Base-by-base conservation (phyloP, 192 early-diverging fungal genomes). In the Spinellus fusiger region DNA sequence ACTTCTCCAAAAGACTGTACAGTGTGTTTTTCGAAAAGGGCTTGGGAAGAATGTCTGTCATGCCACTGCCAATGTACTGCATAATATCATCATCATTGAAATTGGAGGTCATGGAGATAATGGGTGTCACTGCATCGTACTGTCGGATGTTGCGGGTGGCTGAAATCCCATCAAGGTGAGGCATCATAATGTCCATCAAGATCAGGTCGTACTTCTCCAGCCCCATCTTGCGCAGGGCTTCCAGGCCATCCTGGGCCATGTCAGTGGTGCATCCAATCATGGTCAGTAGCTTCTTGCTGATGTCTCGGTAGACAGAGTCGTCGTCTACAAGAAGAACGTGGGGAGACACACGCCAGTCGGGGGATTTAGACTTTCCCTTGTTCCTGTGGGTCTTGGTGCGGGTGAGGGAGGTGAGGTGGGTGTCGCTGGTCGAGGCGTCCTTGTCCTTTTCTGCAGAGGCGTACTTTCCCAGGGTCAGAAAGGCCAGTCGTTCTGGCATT, bases 141-240 rank as follows among this genome's bases (percentile, higher is more conserved):
- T 85, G 82, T 32, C 89, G 79, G 37, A 91, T 88, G 22, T 76
- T 80, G n/a, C 72, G 70, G 9, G 89, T 88, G 3, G 87, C 87
- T 13, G 77, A 73, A 20, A 89, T 78, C 25, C 89, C 89, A 66
- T 87, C 80, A 31, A 89, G 62, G 10, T 81, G 82, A 6, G 87
- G 88, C 83, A 89, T 89, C 37, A 84, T 74, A 46, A 88, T 85
- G 59, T 90, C 86, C 88, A 90, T 87, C 8, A 90, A 66, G 4
- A 91, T 84, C 44, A 91, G 66, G 61, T 91, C 89, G 57, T 89
- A 91, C 72, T 84, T 89, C 61, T 74, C 77, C 9, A 77, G 51
- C 22, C 73, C 74, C 65, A 80, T 73, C 64, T 83, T 83, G 28
- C 77, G 77, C 13, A 91, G 73, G 13, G 89, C 89, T 33, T 81